Evolutionary conservation across 768 basidiomycete genomes (phyloP), one percentile per base, ranked within the genome.

Genomic region (Termitomyces heimii): DNA sequence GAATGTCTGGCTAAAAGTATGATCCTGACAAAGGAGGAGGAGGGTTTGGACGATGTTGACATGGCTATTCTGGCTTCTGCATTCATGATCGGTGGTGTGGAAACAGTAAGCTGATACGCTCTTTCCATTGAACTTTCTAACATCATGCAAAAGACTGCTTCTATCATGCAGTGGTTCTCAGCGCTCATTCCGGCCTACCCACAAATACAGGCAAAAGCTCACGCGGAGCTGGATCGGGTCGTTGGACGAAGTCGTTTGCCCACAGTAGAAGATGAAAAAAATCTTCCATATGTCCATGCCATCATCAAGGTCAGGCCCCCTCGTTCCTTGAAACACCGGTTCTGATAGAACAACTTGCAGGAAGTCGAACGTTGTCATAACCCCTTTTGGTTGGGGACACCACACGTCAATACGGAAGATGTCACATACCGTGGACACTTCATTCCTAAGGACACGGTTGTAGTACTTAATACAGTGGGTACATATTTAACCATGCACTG

Each of bases 81-180:
- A 4, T 77, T 78, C 59, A 77, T 74, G 68, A 73, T 78, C 12
- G 77, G 73, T 4, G 77, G 77, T 13, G 73, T 78, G n/a, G 71
- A 78, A 55, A 72, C 77, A 31, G 77, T 76, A 44, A 20, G 68
- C 62, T 5, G 16, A 42, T 28, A 2, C 10, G 20, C 5, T 7
- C 32, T 18, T 31, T 42, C 32, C 8, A 46, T 37, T 20, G 3
- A 8, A 24, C 49, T 24, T 42, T 45, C 44, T 56, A 46, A 58
- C 57, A 34, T 39, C 7, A n/a, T 45, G 28, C 18, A 4, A n/a
- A 13, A 75, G 73, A 73, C 72, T 2, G 66, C 74, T 26, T 68
- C 67, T 6, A 68, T 75, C 53, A 71, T 77, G 58, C 69, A 73
- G 57, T 73, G 72, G 70, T 75, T 75, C 64, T 68, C 68, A 5